Evolutionary conservation across 345 rosid species (phyloP).

Genomic region (Triadica sebifera): DNA sequence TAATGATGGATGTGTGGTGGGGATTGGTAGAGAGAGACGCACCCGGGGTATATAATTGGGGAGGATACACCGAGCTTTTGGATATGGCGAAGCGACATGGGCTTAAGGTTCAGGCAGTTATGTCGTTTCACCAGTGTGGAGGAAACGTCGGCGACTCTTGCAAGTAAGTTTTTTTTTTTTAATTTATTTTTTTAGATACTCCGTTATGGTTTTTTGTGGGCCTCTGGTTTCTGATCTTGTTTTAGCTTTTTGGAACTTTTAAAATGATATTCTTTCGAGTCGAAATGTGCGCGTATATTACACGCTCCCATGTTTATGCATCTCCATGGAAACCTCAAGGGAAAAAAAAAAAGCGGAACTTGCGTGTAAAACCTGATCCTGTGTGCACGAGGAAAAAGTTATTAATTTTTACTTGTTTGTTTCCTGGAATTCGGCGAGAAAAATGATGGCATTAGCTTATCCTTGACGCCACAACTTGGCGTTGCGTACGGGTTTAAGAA

Average conservation of each 20-base stretch:
- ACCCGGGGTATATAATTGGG: slow-evolving; percentile 89
- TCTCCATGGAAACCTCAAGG: no score
- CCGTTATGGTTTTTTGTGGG: background rate
- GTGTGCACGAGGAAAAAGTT: no score
- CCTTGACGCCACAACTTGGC: no score
- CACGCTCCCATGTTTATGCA: background rate
- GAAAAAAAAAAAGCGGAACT: no score
- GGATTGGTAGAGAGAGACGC: slow-evolving; percentile 90
- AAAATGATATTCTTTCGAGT: no score
- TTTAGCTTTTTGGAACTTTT: background rate
- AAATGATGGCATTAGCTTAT: no score
- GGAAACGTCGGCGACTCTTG: slow-evolving; percentile 99
- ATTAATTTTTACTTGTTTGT: no score
- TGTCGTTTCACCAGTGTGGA: slow-evolving; percentile 99
- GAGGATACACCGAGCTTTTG: slow-evolving; percentile 79
- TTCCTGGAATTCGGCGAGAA: no score
- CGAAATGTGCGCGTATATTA: background rate
- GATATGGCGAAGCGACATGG: slow-evolving; percentile 90
- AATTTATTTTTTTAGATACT: no score
- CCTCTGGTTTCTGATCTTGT: background rate
- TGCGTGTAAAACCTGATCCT: no score
- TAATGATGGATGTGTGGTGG: slow-evolving; percentile 99
- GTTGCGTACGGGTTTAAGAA: no score
- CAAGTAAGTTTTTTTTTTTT: slow-evolving; percentile 56
- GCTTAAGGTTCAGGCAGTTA: slow-evolving; percentile 94